phyloP scores from a whole-genome alignment of 352 stramenopile species.

The Plasmopara viticola region DNA sequence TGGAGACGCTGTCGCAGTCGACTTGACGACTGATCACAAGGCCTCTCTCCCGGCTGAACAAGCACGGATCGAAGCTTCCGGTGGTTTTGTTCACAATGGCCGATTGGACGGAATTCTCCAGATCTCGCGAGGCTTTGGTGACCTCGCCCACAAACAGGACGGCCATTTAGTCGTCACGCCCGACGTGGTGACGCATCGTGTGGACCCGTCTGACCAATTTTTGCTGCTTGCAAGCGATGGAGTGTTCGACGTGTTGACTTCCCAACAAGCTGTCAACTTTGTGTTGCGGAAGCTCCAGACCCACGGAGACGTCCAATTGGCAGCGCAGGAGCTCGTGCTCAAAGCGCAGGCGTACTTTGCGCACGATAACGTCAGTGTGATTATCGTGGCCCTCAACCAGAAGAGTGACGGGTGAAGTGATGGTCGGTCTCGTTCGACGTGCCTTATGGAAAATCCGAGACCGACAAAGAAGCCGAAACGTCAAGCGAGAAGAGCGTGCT shows the following conservation, averaged over 20 bases:
- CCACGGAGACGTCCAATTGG: conserved; percentile 85
- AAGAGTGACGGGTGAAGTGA: conserved; percentile 30
- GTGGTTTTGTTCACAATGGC: conserved; percentile 86
- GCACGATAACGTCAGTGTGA: conserved; percentile 88
- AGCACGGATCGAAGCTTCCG: conserved; percentile 67
- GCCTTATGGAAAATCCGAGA: conserved; percentile 8
- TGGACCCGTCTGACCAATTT: conserved; percentile 78
- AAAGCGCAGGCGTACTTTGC: conserved; percentile 86
- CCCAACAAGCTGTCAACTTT: conserved; percentile 88
- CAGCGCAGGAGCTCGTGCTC: conserved; percentile 80
- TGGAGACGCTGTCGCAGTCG: conserved; percentile 56
- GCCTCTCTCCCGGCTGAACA: conserved; percentile 70
- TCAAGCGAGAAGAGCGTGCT: not conserved
- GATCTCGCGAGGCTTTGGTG: conserved; percentile 85
- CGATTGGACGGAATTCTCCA: conserved; percentile 83
- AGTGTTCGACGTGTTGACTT: conserved; percentile 88
- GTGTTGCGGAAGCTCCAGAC: conserved; percentile 81
- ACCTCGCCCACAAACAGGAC: conserved; percentile 84
- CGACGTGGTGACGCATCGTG: conserved; percentile 64
- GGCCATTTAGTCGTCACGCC: conserved; percentile 82
- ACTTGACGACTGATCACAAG: conserved; percentile 87
- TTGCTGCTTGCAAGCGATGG: conserved; percentile 88
- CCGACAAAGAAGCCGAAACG: conserved; percentile 24
- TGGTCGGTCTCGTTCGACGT: conserved; percentile 12
- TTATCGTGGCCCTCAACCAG: conserved; percentile 85